Evolutionary conservation across 75 land plant genomes (phyloP), one percentile per base, ranked within the genome.

Genomic region (Gnetum montanum): DNA sequence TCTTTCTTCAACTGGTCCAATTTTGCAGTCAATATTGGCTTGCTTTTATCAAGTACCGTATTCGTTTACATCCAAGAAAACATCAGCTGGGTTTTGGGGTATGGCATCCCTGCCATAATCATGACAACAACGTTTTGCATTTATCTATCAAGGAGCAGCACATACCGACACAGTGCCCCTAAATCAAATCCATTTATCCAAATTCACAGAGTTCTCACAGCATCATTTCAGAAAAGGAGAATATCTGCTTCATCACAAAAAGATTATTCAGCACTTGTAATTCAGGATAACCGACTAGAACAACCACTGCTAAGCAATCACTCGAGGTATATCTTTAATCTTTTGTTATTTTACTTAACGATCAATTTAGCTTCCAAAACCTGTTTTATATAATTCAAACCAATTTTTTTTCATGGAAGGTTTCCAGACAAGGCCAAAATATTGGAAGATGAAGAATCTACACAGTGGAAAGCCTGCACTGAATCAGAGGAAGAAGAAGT

Each of bases 401-500:
- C n/a, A n/a, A n/a, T n/a, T n/a, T n/a, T n/a, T n/a, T n/a, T n/a
- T n/a, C n/a, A n/a, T n/a, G n/a, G n/a, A n/a, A 72, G 75, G 31
- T 70, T 72, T 46, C 37, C 70, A 19, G 75, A 72, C 66, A 72
- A 72, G 40, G 75, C 75, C 30, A 75, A 74, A 20, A 57, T 75
- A 11, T 50, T 44, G 6, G 26, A 10, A 15, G 44, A 25, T 3
- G 28, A n/a, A n/a, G n/a, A n/a, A n/a, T n/a, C n/a, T n/a, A n/a
- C n/a, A n/a, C n/a, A n/a, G n/a, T n/a, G n/a, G n/a, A n/a, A n/a
- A n/a, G n/a, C n/a, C n/a, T n/a, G n/a, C 19, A 49, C 76, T 0
- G 45, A 44, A n/a, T 59, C 74, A 33, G 65, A 75, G 8, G 48
- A 64, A 34, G 81, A 78, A 61, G 82, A 82, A 41, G 68, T 62